Percentiles rank a stretch among this genome's conserved stretches.
Evolutionary conservation across 2,329 filamentous ascomycete genomes (phyloP).

Genomic region (Aureobasidium namibiae): DNA sequence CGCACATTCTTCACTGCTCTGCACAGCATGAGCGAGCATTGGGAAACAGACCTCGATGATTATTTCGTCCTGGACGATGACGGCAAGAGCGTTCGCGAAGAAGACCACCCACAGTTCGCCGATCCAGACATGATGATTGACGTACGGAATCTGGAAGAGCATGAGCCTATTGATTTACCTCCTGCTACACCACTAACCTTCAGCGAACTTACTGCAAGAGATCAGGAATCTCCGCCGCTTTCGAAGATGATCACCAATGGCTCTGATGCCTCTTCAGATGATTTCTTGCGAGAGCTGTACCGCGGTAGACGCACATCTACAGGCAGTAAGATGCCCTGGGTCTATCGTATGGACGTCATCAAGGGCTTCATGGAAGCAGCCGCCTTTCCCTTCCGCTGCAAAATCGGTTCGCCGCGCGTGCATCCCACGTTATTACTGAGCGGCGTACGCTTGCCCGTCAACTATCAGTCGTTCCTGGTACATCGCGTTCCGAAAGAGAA

Average conservation of each 20-base stretch:
- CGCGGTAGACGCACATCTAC: slow-evolving; percentile 51
- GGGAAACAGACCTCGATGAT: slow-evolving; percentile 52
- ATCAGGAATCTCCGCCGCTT: slow-evolving; percentile 6
- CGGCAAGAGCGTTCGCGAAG: slow-evolving; percentile 7
- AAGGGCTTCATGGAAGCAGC: slow-evolving; percentile 50
- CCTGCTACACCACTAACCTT: background rate
- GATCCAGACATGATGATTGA: slow-evolving; percentile 9
- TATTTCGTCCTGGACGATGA: slow-evolving; percentile 32
- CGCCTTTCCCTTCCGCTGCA: slow-evolving; percentile 50
- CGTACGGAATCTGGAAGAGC: background rate
- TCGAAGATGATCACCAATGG: background rate
- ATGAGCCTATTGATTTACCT: background rate
- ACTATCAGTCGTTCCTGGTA: slow-evolving; percentile 48
- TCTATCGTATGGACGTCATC: slow-evolving; percentile 48
- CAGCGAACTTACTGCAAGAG: slow-evolving; percentile 6
- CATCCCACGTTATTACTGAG: slow-evolving; percentile 36
- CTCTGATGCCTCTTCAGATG: slow-evolving; percentile 11
- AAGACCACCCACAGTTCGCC: background rate
- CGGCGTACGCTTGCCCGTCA: slow-evolving; percentile 43
- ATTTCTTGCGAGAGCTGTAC: slow-evolving; percentile 31
- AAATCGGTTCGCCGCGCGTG: slow-evolving; percentile 37
- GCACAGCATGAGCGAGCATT: slow-evolving; percentile 53
- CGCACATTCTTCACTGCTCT: slow-evolving; percentile 54
- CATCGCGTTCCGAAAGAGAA: slow-evolving; percentile 47
- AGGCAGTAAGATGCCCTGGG: slow-evolving; percentile 51